These are phyloP conservation scores for Astrephomene gubernaculifera DNA, from an alignment of 139 green algal species.

Conservation along the genomic window DNA sequence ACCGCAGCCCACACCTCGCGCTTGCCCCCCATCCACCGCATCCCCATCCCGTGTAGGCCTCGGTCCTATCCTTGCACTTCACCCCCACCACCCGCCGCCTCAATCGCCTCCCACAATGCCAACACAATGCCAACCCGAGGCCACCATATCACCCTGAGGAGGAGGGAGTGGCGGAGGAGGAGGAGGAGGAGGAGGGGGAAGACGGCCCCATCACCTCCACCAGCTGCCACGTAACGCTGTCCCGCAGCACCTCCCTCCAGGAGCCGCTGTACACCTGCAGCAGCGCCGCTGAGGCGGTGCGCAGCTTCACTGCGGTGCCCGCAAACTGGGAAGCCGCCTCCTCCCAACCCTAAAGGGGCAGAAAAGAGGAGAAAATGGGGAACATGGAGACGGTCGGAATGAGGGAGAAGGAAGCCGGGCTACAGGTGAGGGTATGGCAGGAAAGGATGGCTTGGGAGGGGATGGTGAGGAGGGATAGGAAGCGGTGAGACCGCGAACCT, in stretches of 20 bases:
- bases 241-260: slow-evolving; percentile 39
- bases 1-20: too few relatives aligned
- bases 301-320: slow-evolving; percentile 70
- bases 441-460: neutral
- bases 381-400: neutral
- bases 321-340: slow-evolving; percentile 80
- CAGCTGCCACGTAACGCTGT: slow-evolving; percentile 58
- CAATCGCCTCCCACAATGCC: too few relatives aligned
- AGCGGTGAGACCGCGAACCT: neutral
- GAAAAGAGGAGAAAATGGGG: too few relatives aligned
- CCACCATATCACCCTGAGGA: too few relatives aligned
- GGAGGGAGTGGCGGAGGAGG: too few relatives aligned
- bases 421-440: neutral
- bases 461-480: neutral
- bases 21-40: too few relatives aligned
- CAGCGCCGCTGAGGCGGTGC: slow-evolving; percentile 81
- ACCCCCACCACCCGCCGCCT: too few relatives aligned
- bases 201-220: slow-evolving; percentile 63
- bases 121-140: too few relatives aligned
- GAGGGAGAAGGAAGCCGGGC: neutral
- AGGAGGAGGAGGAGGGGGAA: too few relatives aligned
- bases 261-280: slow-evolving; percentile 62
- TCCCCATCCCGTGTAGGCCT: too few relatives aligned
- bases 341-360: slow-evolving; percentile 31
- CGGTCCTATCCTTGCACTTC: too few relatives aligned